Base-by-base conservation (phyloP, 2,329 filamentous ascomycete species). In the Colletotrichum lindemuthianum region DNA sequence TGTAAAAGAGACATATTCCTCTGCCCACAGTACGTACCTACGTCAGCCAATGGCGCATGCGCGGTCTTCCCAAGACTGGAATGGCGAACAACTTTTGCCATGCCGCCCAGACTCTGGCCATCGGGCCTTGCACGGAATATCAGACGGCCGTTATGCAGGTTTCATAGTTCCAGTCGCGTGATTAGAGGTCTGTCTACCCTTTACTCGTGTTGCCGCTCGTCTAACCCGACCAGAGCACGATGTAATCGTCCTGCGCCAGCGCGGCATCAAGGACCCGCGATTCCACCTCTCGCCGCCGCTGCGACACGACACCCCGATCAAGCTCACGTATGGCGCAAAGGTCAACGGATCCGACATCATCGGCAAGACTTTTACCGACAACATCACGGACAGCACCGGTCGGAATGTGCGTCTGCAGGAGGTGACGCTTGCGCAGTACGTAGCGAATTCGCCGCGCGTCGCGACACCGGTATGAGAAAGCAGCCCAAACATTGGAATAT, bases 351-450 rank as follows among this genome's bases (percentile, higher is more conserved):
- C 78, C 56, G 82, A 87, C 41, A 85, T 93, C 60, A 90, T 94
- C 70, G 90, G 90, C 43, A 86, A 83, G 67, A 76, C 77, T 44
- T 74, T 85, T 5, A 83, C 90, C 66, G 88, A 91, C 68, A 71
- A 82, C n/a, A 78, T 92, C 10, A 74, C 77, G 41, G 85, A 88
- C 50, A 81, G 78, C 67, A 84, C 69, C 4, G 82, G 81, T 36
- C 73, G 78, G 9, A 72, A 81, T 5, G 87, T 86, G 63, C 81
- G 87, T 65, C 72, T 92, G 44, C 84, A 86, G 58, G 84, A 88
- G 67, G 90, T 91, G 13, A 89, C 89, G 0, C 78, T 96, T 60
- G 88, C 89, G 51, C 89, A 93, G 75, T 94, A 94, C 77, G 86
- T 93, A 57, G 81, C 86, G 50, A 78, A 90, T 64, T 89, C 85